Percentiles rank a stretch among this genome's conserved stretches.
These are phyloP conservation scores for Pythium insidiosum DNA, from an alignment of 352 stramenopile species.

Conservation along the genomic window DNA sequence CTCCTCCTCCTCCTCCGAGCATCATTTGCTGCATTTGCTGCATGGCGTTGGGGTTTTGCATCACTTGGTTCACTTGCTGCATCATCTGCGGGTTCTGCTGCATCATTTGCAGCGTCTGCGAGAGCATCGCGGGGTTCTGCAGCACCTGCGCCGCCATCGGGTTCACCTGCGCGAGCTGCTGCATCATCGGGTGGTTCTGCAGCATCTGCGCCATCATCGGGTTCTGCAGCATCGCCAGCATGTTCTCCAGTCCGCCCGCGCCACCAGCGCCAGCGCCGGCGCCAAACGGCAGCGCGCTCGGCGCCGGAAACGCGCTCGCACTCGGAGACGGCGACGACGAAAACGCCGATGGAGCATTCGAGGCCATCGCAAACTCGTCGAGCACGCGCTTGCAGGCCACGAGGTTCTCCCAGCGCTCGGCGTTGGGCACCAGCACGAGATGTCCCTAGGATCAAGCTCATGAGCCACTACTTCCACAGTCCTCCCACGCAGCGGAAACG, in stretches of 20 bases:
- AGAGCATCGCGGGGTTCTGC: conserved; percentile 63
- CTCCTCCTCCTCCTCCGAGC: conserved; percentile 15
- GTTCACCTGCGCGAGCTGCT: conserved; percentile 75
- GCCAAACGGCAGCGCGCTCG: conserved; percentile 9
- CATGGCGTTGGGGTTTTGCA: conserved; percentile 67
- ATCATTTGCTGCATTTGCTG: conserved; percentile 71
- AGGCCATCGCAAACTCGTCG: conserved; percentile 22
- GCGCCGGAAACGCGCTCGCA: conserved; percentile 5
- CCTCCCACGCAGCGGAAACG: no score
- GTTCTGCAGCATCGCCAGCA: conserved; percentile 66
- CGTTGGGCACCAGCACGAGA: conserved; percentile 59
- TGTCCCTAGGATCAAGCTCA: no score
- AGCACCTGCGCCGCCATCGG: conserved; percentile 72
- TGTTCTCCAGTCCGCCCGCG: conserved; percentile 13
- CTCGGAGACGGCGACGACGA: conserved; percentile 1
- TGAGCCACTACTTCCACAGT: no score
- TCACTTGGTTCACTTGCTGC: conserved; percentile 76
- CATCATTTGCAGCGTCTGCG: conserved; percentile 54
- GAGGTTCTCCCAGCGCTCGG: conserved; percentile 70
- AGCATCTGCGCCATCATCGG: conserved; percentile 63
- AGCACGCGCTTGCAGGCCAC: conserved; percentile 57
- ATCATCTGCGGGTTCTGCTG: conserved; percentile 80
- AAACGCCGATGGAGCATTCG: conserved; percentile 7
- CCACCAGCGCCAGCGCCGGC: conserved; percentile 11
- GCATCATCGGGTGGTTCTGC: conserved; percentile 59